Conservation (phyloP, 352 stramenopile genomes). For the Pythium volutum region DNA sequence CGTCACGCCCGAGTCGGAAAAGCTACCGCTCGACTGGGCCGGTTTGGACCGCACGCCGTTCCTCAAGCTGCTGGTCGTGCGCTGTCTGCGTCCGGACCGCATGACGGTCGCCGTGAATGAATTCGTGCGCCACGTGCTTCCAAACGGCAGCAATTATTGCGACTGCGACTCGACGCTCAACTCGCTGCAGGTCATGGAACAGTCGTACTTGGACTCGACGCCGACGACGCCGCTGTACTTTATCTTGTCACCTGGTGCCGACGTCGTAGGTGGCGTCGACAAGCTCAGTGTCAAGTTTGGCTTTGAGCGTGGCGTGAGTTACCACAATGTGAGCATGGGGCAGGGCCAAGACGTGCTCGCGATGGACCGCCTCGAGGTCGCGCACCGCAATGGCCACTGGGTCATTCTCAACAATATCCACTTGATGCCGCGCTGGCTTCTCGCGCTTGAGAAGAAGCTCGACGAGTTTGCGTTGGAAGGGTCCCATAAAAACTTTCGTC, state of each 20-base stretch:
- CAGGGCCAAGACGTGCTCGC: slow-evolving; percentile 93
- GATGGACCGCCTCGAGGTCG: slow-evolving; percentile 86
- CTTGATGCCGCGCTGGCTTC: slow-evolving; percentile 93
- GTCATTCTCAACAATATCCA: slow-evolving; percentile 95
- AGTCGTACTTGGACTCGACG: slow-evolving; percentile 91
- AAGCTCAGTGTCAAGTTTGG: slow-evolving; percentile 87
- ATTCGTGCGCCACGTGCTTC: slow-evolving; percentile 88
- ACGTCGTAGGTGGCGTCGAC: slow-evolving; percentile 96
- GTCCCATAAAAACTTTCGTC: slow-evolving; percentile 65
- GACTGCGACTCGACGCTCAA: slow-evolving; percentile 91
- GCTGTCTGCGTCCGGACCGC: slow-evolving; percentile 92
- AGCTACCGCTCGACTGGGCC: slow-evolving; percentile 89
- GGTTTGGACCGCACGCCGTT: slow-evolving; percentile 91
- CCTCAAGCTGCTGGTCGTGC: slow-evolving; percentile 93
- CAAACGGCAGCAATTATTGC: slow-evolving; percentile 76
- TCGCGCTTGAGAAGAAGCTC: slow-evolving; percentile 92
- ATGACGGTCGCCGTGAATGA: slow-evolving; percentile 91
- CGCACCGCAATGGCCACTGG: slow-evolving; percentile 92
- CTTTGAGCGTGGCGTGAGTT: slow-evolving; percentile 91
- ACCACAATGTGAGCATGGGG: slow-evolving; percentile 94
- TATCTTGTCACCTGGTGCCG: slow-evolving; percentile 94
- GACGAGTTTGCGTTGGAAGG: slow-evolving; percentile 63
- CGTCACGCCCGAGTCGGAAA: slow-evolving; percentile 80
- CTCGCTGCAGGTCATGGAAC: slow-evolving; percentile 92
- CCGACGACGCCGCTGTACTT: slow-evolving; percentile 97